A percentile compares a stretch with the other conserved stretches of the same genome.
These are phyloP conservation scores for Trichoderma cornu-damae DNA, from an alignment of 2,329 filamentous ascomycete genomes.

Conservation along the genomic window DNA sequence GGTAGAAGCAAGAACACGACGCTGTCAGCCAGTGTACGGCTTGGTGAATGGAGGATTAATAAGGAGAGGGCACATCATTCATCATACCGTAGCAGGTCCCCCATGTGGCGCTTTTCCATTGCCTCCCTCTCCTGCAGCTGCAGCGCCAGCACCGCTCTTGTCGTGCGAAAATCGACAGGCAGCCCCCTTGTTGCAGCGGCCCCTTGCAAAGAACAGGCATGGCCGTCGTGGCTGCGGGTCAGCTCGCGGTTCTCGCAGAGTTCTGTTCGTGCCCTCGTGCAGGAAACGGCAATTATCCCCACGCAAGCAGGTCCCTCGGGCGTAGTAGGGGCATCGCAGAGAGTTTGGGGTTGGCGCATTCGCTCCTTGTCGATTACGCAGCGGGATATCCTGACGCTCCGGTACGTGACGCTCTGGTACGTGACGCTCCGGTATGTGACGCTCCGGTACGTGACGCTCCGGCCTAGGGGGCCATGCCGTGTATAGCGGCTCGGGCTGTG, in stretches of 20 bases:
- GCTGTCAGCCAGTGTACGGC: neutral
- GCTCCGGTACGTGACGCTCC: neutral
- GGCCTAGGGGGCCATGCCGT: neutral
- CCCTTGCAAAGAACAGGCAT: slow-evolving; percentile 1
- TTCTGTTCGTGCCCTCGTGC: neutral
- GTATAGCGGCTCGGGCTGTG: neutral
- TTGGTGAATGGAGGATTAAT: too few relatives aligned
- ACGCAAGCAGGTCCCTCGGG: neutral
- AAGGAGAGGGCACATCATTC: too few relatives aligned
- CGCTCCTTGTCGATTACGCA: neutral
- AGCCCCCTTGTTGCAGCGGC: slow-evolving; percentile 3
- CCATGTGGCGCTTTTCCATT: neutral
- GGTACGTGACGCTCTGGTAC: neutral
- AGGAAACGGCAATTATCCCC: neutral
- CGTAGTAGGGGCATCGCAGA: neutral
- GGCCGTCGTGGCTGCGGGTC: neutral
- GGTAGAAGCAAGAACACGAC: neutral
- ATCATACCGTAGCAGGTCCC: neutral
- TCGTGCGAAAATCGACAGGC: slow-evolving; percentile 5
- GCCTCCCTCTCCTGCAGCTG: neutral
- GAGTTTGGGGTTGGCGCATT: neutral
- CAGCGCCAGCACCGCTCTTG: neutral
- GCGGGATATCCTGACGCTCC: neutral
- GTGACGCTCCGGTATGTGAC: neutral
- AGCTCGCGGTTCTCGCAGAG: neutral